phyloP scores from a whole-genome alignment of 2,329 filamentous ascomycete genomes.

The Hypoxylon sp. region DNA sequence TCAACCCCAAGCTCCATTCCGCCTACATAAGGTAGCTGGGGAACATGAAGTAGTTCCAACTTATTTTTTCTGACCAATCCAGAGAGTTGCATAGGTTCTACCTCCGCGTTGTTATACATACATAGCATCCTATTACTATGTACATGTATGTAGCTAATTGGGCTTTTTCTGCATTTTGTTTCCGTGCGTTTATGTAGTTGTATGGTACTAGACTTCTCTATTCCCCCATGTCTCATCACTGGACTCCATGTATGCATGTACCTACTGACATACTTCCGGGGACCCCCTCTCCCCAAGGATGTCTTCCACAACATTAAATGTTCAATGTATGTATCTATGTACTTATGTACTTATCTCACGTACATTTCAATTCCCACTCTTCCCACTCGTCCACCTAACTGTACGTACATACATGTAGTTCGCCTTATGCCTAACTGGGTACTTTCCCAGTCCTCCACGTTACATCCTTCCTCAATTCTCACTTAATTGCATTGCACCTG shows the following conservation, averaged over 20 bases:
- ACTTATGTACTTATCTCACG: not conserved
- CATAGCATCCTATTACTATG: constrained; percentile 16
- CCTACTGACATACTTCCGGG: constrained; percentile 22
- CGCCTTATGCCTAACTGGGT: constrained; percentile 34
- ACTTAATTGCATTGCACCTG: constrained; percentile 43
- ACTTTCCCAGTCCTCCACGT: constrained; percentile 29
- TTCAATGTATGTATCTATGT: not conserved
- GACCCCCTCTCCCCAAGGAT: constrained; percentile 7
- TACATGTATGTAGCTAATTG: constrained; percentile 25
- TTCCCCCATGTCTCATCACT: constrained; percentile 19
- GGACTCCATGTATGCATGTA: not conserved
- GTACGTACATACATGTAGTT: not conserved
- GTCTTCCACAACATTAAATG: no score
- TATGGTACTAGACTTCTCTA: constrained; percentile 1
- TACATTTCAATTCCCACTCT: constrained; percentile 19
- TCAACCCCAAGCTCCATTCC: not conserved
- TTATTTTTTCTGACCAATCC: constrained; percentile 29
- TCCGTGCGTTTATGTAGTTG: constrained; percentile 9
- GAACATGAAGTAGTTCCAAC: constrained; percentile 16
- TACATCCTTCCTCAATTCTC: constrained; percentile 37
- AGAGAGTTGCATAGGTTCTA: constrained; percentile 23
- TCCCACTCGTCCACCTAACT: not conserved
- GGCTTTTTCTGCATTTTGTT: constrained; percentile 32
- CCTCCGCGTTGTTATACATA: constrained; percentile 28
- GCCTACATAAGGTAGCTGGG: not conserved